A percentile compares a stretch with the other conserved stretches of the same genome.
Conservation (phyloP, 768 basidiomycete species). For the Serendipita sp. region DNA sequence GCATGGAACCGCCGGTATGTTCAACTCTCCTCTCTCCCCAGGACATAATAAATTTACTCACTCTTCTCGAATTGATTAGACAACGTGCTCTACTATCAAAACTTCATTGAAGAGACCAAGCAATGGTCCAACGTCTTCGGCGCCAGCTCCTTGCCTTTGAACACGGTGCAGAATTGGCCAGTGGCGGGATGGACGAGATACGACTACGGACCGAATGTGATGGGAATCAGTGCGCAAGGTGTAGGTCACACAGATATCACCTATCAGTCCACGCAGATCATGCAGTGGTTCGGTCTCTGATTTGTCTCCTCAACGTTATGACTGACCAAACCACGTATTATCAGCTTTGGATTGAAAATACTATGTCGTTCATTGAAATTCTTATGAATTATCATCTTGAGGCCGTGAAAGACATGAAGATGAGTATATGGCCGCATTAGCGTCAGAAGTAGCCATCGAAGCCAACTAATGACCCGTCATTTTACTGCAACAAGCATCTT, state of each 20-base stretch:
- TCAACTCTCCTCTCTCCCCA: background rate
- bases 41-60: background rate
- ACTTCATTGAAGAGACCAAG: slow-evolving; percentile 36
- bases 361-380: no score
- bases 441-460: no score
- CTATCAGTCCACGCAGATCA: background rate
- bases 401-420: no score
- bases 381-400: no score
- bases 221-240: background rate
- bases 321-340: no score
- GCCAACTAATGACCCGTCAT: no score
- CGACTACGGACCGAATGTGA: background rate
- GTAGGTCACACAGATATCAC: background rate
- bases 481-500: no score
- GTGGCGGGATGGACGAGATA: background rate
- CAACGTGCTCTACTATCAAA: slow-evolving; percentile 32
- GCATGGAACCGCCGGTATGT: slow-evolving; percentile 30
- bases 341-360: no score
- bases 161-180: background rate
- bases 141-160: slow-evolving; percentile 24
- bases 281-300: background rate
- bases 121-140: slow-evolving; percentile 43
- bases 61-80: slow-evolving; percentile 16
- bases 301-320: no score
- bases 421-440: no score